These are phyloP conservation scores for Elaphomyces granulatus DNA, from an alignment of 495 filamentous ascomycete species.

Conservation along the genomic window DNA sequence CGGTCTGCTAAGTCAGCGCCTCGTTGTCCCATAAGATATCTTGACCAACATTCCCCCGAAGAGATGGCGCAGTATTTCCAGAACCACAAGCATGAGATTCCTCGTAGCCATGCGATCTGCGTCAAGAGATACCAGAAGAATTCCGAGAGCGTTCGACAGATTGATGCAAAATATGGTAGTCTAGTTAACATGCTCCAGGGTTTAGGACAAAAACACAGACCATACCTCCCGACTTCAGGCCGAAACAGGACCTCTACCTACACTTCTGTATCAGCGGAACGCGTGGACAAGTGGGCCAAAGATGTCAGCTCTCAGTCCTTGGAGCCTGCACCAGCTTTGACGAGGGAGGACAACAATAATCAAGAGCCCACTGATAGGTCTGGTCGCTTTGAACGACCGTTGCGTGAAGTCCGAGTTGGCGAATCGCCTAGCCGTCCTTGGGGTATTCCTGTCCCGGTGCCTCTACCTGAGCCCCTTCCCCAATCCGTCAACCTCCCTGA, in stretches of 20 bases:
- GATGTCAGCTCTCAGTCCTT: conserved; percentile 38
- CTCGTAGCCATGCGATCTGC: conserved; percentile 80
- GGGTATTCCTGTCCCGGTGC: conserved; percentile 66
- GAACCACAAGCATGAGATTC: conserved; percentile 83
- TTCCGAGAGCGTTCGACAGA: conserved; percentile 60
- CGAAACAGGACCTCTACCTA: conserved; percentile 21
- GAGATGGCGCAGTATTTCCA: conserved; percentile 84
- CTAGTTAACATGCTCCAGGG: conserved; percentile 84
- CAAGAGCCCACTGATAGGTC: conserved; percentile 28
- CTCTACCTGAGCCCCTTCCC: conserved; percentile 23
- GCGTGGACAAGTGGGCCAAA: conserved; percentile 71
- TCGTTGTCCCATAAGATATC: conserved; percentile 76
- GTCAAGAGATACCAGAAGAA: conserved; percentile 76
- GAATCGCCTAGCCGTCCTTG: conserved; percentile 84
- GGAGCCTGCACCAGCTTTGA: conserved; percentile 14
- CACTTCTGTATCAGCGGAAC: conserved; percentile 34
- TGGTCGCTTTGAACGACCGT: conserved; percentile 58
- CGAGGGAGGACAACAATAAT: conserved; percentile 25
- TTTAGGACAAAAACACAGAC: conserved; percentile 66
- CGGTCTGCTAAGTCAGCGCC: conserved; percentile 31
- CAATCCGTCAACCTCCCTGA: too few relatives aligned
- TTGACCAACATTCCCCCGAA: conserved; percentile 81
- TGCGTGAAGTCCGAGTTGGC: conserved; percentile 73
- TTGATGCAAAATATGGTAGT: conserved; percentile 85
- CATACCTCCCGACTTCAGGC: conserved; percentile 53